These are phyloP conservation scores for Pythium volutum DNA, from an alignment of 352 stramenopile genomes.

Conservation along the genomic window DNA sequence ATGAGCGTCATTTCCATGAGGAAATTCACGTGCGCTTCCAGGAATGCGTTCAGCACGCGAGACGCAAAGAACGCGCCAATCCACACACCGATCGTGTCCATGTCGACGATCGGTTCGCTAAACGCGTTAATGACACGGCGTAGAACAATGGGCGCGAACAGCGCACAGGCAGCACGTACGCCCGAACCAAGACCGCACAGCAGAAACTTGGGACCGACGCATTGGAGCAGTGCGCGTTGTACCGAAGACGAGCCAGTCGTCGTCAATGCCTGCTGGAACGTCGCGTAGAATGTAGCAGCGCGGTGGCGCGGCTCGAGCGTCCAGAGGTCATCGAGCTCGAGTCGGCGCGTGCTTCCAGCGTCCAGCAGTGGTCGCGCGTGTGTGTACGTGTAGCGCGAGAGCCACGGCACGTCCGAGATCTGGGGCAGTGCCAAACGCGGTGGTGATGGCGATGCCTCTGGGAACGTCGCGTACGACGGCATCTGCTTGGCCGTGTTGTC, in stretches of 20 bases:
- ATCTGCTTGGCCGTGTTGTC: not conserved
- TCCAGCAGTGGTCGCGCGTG: not conserved
- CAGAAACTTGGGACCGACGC: slow-evolving; percentile 10
- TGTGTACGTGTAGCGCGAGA: not conserved
- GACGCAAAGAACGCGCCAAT: slow-evolving; percentile 5
- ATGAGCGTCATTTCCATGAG: not conserved
- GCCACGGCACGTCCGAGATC: not conserved
- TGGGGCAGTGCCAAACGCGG: not conserved
- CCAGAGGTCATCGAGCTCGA: not conserved
- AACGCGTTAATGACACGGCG: slow-evolving; percentile 28
- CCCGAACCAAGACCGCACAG: slow-evolving; percentile 16
- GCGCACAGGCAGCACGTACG: not conserved
- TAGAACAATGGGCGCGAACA: slow-evolving; percentile 24
- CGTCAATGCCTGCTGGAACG: not conserved
- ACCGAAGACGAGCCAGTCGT: not conserved
- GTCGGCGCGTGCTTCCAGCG: not conserved
- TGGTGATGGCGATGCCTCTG: not conserved
- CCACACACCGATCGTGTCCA: slow-evolving; percentile 9
- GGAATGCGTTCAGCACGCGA: not conserved
- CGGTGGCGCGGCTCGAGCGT: not conserved
- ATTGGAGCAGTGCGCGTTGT: not conserved
- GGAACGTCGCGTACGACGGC: not conserved
- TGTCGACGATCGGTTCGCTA: slow-evolving; percentile 11
- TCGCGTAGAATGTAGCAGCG: not conserved
- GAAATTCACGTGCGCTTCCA: not conserved